A percentile compares a stretch with the other conserved stretches of the same genome.
Conservation (phyloP, 257 asterid genomes). For the Ehretia macrophylla region DNA sequence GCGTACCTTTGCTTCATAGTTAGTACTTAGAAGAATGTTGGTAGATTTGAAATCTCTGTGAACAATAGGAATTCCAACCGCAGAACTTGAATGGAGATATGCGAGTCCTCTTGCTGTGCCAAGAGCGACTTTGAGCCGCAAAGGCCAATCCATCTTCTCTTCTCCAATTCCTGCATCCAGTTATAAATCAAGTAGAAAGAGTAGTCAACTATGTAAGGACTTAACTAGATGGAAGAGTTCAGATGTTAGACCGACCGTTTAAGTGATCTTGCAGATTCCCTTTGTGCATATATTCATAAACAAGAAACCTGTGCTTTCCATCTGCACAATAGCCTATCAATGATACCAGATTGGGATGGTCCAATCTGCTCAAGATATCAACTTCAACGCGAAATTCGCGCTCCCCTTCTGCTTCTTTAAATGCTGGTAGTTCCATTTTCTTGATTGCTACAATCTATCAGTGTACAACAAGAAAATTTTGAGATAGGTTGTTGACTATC, state of each 20-base stretch:
- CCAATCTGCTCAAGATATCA: slow-evolving; percentile 92
- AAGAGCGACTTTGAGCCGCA: slow-evolving; percentile 72
- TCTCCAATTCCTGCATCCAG: slow-evolving; percentile 57
- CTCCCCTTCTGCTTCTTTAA: slow-evolving; percentile 87
- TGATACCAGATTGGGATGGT: slow-evolving; percentile 85
- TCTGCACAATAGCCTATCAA: slow-evolving; percentile 92
- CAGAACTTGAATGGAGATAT: slow-evolving; percentile 83
- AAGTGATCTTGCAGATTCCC: slow-evolving; percentile 92
- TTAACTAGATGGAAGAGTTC: neutral
- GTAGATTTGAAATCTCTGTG: slow-evolving; percentile 97
- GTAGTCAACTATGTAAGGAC: neutral
- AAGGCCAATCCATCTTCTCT: slow-evolving; percentile 86
- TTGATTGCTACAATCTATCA: slow-evolving; percentile 85
- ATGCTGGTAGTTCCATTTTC: slow-evolving; percentile 87
- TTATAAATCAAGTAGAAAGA: slow-evolving; percentile 1
- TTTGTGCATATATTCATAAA: slow-evolving; percentile 76
- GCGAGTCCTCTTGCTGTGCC: slow-evolving; percentile 97
- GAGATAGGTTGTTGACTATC: too few species aligned
- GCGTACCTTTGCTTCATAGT: slow-evolving; percentile 84
- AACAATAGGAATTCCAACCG: slow-evolving; percentile 86
- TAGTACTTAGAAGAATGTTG: slow-evolving; percentile 74
- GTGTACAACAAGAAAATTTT: slow-evolving; percentile 2
- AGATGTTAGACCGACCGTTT: slow-evolving; percentile 50
- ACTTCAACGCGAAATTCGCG: slow-evolving; percentile 93
- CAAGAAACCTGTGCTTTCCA: slow-evolving; percentile 92